Conservation (phyloP, 306 rosid species). For the peach (Prunus persica) region Prunus_persica_NCBIv2 NC_034013.1:12987001-12987500, state of each 20-base stretch:
- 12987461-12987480: not conserved
- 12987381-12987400: not conserved
- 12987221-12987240: not conserved
- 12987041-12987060: not conserved
- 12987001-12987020: constrained; percentile 17
- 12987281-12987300: not conserved
- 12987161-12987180: not conserved
- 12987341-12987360: no score
- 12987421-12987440: not conserved
- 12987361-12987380: no score
- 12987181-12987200: not conserved
- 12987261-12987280: not conserved
- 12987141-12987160: not conserved
- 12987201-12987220: constrained; percentile 3
- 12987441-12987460: not conserved
- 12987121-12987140: not conserved
- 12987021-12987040: not conserved
- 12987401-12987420: not conserved
- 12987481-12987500: not conserved
- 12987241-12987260: not conserved
- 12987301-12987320: not conserved
- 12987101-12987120: not conserved
- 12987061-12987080: not conserved
- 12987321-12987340: no score
- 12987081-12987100: not conserved